Base-by-base conservation (phyloP, 805 yeast species). In the Brettanomyces bruxellensis region DNA sequence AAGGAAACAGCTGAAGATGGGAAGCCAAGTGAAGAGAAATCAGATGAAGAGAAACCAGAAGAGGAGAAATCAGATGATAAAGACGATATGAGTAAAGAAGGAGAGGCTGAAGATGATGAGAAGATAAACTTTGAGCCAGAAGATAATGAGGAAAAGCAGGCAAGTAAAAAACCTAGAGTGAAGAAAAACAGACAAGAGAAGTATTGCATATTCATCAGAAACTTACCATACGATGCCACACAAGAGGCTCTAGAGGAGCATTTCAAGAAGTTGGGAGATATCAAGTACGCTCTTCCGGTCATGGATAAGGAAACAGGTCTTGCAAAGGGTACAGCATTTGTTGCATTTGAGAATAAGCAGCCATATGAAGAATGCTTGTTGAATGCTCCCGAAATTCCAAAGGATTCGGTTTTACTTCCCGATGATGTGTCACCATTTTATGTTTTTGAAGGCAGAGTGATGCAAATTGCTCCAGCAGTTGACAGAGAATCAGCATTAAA, bases 301-400 rank as follows among this genome's bases (percentile, higher is more conserved):
- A 72, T 83, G 51, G 99, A 93, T 59, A 85, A 72, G 58, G 83
- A 72, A 46, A 81, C 95, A 3, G 95, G 95, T 5, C 69, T 86
- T 49, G 91, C 98, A 11, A 86, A 75, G 61, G 99, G 99, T 51
- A 84, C 96, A 1, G 99, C 96, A 0, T 93, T 93, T 61, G 95
- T 93, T 39, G 95, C 96, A 0, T 93, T 93, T 61, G 65, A 62
- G 44, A 68, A 73, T 23, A 78, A 76, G 45, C 79, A 73, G 4
- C 77, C 84, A 3, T 86, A 79, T 56, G 72, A 73, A 32, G 73
- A 76, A 45, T 90, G 97, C 67, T 61, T 90, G 34, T 70, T 71
- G 4, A 74, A 79, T 56, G 96, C 97, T 0, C 98, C 99, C 24
- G 77, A 78, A 40, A 73, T 79, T 18, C 69, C 68, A 5, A 64